Evolutionary conservation across 2,329 filamentous ascomycete species (phyloP).

Genomic region (Chlorencoelia australis): DNA sequence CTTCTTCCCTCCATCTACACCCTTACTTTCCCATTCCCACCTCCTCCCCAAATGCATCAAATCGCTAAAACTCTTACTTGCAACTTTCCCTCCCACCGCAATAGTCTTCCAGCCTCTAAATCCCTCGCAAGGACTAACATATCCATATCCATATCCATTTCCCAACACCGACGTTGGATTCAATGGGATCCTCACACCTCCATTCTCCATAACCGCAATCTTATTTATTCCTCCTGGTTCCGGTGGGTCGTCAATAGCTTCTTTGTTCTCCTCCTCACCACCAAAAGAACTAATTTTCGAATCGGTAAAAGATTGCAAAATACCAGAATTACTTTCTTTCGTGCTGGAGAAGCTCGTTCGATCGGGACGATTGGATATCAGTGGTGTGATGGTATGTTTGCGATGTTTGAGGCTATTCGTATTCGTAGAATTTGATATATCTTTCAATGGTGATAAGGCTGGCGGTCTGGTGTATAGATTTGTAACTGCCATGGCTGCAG

Average conservation of each 20-base stretch:
- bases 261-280: constrained; percentile 35
- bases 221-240: constrained; percentile 1
- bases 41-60: constrained; percentile 44
- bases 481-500: too few species aligned
- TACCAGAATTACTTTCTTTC: constrained; percentile 22
- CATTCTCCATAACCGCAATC: constrained; percentile 12
- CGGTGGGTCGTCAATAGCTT: constrained; percentile 37
- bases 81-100: constrained; percentile 42
- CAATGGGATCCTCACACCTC: too few species aligned
- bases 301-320: constrained; percentile 53
- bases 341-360: constrained; percentile 25
- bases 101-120: constrained; percentile 56
- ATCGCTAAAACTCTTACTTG: constrained; percentile 52
- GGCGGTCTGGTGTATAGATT: too few species aligned
- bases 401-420: constrained; percentile 1
- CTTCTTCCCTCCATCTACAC: constrained; percentile 1
- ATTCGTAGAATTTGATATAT: too few species aligned
- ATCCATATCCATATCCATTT: too few species aligned
- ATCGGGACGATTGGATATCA: constrained; percentile 20
- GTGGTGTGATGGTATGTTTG: constrained; percentile 9
- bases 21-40: constrained; percentile 35
- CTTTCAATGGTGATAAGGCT: too few species aligned
- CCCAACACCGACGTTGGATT: constrained; percentile 44
- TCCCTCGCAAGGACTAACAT: constrained; percentile 45
- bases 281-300: constrained; percentile 49